phyloP scores from a whole-genome alignment of 2,329 filamentous ascomycete genomes.

The Claviceps spartinae region DNA sequence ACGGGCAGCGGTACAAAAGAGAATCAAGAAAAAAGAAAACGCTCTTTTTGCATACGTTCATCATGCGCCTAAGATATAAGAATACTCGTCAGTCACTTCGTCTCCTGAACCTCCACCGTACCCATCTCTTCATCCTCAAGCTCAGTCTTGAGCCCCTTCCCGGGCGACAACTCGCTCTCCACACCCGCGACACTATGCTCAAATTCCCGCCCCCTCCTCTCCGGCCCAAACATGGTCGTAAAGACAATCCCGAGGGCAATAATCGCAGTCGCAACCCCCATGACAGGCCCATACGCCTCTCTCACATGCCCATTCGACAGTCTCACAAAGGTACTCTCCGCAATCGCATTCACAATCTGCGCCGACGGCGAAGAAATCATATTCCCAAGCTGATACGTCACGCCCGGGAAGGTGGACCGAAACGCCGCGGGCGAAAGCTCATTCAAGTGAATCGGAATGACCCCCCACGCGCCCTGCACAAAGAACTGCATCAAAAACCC shows the following conservation, averaged over 20 bases:
- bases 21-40: neutral
- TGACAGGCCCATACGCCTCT: conserved; percentile 60
- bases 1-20: neutral
- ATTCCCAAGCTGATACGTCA: conserved; percentile 63
- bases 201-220: conserved; percentile 59
- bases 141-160: conserved; percentile 17
- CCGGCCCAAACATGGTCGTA: conserved; percentile 57
- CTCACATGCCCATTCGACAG: conserved; percentile 40
- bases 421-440: conserved; percentile 59
- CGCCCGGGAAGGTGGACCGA: conserved; percentile 56
- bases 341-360: conserved; percentile 64
- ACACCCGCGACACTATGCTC: conserved; percentile 38
- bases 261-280: conserved; percentile 65
- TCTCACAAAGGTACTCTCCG: conserved; percentile 47
- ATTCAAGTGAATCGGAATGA: conserved; percentile 61
- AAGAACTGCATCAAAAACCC: conserved; percentile 61
- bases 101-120: conserved; percentile 7
- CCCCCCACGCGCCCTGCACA: conserved; percentile 52
- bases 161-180: conserved; percentile 11
- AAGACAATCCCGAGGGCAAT: conserved; percentile 56
- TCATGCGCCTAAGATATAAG: neutral
- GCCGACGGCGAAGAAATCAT: conserved; percentile 60
- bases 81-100: neutral
- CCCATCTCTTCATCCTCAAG: conserved; percentile 19
- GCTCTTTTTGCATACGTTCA: neutral